These are phyloP conservation scores for Scheffersomyces insectosa DNA, from an alignment of 1,139 yeast species.

Conservation along the genomic window DNA sequence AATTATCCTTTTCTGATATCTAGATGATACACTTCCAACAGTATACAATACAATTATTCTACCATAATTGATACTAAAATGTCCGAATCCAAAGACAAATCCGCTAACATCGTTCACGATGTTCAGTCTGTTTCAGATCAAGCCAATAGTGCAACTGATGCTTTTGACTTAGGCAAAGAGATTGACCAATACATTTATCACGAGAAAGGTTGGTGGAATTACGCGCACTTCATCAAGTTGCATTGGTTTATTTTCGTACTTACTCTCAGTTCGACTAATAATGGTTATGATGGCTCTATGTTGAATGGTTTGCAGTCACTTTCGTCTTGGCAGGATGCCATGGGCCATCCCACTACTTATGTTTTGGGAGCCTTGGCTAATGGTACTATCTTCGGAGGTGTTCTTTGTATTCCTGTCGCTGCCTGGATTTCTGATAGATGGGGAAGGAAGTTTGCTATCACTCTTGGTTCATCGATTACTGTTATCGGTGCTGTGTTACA, in stretches of 20 bases:
- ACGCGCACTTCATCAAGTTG: slow-evolving; percentile 8
- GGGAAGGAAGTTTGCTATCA: slow-evolving; percentile 40
- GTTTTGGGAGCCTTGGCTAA: slow-evolving; percentile 21
- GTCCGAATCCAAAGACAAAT: too few relatives aligned
- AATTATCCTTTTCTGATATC: too few relatives aligned
- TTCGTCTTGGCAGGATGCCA: slow-evolving; percentile 14
- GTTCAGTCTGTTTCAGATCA: too few relatives aligned
- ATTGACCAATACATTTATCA: background rate
- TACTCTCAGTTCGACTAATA: slow-evolving; percentile 22
- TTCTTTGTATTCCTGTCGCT: slow-evolving; percentile 28
- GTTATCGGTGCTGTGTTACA: slow-evolving; percentile 32
- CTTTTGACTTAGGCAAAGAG: background rate
- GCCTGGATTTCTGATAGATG: slow-evolving; percentile 38
- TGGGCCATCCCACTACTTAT: slow-evolving; percentile 19
- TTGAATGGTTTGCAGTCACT: slow-evolving; percentile 24
- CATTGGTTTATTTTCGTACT: slow-evolving; percentile 15
- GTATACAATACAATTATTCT: too few relatives aligned
- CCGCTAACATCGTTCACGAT: too few relatives aligned
- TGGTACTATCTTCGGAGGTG: slow-evolving; percentile 23
- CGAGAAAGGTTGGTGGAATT: slow-evolving; percentile 11
- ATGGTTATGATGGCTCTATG: slow-evolving; percentile 23
- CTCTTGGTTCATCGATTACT: slow-evolving; percentile 11
- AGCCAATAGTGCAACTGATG: too few relatives aligned
- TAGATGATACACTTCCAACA: too few relatives aligned
- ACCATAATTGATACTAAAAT: too few relatives aligned